Base-by-base conservation (phyloP, 306 rosid species). In the Sechiopsis laciniata region DNA sequence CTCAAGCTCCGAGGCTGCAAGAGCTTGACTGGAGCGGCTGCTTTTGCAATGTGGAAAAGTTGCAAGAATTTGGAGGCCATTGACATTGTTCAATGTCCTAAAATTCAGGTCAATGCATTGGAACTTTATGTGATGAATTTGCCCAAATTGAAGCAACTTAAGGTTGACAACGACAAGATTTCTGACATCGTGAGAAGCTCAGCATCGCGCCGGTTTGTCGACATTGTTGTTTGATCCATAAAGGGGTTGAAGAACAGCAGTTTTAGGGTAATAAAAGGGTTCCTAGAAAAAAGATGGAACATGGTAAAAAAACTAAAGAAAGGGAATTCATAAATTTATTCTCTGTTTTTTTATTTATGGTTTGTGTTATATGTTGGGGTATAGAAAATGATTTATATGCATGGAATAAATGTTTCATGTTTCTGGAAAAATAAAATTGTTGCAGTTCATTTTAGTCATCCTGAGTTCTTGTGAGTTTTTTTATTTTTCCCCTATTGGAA, bases 1-100 rank as follows among this genome's bases (percentile, higher is more conserved):
- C 73, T 94, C 83, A 87, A 78, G 80, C 69, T 91, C 8, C 85
- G 97, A 73, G 96, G 97, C 9, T 94, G 99, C 54, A 85, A 82
- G 21, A 64, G 85, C 64, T 84, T 91, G 11, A 81, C 92, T 0
- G 16, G 60, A 57, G 71, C 76, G 4, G 78, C 95, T 11, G 7
- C 89, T 78, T 45, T 42, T 62, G 69, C 85, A 3, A 58, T 87
- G 86, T 24, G 80, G 7, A 87, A 80, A 81, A 83, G 87, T 75
- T 94, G 99, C 81, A 86, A 83, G 72, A 19, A 58, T 0, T 76
- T 94, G 77, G 84, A 89, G 75, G 86, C 66, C 74, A 78, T 94
- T 24, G 99, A 90, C 77, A 64, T 94, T 42, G 56, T 79, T 85
- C 69, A 80, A 13, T 94, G 99, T 70, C 14, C 59, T 62, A 89